These are phyloP conservation scores for Malassezia sp. DNA, from an alignment of 1,284 basidiomycete genomes.

Conservation along the genomic window DNA sequence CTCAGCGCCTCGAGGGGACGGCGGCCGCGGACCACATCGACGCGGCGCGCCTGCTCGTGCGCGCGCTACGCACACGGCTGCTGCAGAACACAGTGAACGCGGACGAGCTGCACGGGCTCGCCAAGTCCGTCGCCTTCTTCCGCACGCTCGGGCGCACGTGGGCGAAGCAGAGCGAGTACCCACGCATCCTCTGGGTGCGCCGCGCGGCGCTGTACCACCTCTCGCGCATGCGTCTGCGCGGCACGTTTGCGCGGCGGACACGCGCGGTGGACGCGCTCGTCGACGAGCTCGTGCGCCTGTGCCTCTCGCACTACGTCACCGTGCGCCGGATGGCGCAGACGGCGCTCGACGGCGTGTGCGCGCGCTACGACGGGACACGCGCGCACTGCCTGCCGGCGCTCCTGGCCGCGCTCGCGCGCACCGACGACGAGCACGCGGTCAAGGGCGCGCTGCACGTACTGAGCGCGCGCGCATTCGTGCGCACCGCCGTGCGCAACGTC, in stretches of 20 bases:
- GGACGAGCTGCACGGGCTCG: slow-evolving; percentile 42
- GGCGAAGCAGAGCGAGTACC: slow-evolving; percentile 62
- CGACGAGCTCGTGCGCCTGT: slow-evolving; percentile 66
- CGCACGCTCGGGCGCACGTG: slow-evolving; percentile 52
- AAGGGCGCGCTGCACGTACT: slow-evolving; percentile 87
- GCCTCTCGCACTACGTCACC: slow-evolving; percentile 51
- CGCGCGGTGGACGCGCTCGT: slow-evolving; percentile 69
- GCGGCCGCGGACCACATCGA: slow-evolving; percentile 82
- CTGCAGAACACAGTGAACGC: slow-evolving; percentile 39
- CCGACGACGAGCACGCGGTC: slow-evolving; percentile 72
- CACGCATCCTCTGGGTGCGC: slow-evolving; percentile 64
- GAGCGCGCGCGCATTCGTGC: slow-evolving; percentile 57
- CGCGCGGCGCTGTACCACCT: slow-evolving; percentile 60
- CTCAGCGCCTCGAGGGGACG: slow-evolving; percentile 51
- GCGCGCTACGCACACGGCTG: slow-evolving; percentile 33
- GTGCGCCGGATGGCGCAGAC: slow-evolving; percentile 59
- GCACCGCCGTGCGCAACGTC: slow-evolving; percentile 53
- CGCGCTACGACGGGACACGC: slow-evolving; percentile 74
- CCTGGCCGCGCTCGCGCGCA: slow-evolving; percentile 56
- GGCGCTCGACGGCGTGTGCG: slow-evolving; percentile 58
- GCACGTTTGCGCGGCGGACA: slow-evolving; percentile 68
- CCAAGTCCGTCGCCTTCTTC: slow-evolving; percentile 29
- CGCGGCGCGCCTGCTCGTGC: slow-evolving; percentile 56
- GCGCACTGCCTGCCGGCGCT: slow-evolving; percentile 58
- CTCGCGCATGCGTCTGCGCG: slow-evolving; percentile 59